Conservation (phyloP, 169 alveolate genomes). For the Perkinsus marinus region DNA sequence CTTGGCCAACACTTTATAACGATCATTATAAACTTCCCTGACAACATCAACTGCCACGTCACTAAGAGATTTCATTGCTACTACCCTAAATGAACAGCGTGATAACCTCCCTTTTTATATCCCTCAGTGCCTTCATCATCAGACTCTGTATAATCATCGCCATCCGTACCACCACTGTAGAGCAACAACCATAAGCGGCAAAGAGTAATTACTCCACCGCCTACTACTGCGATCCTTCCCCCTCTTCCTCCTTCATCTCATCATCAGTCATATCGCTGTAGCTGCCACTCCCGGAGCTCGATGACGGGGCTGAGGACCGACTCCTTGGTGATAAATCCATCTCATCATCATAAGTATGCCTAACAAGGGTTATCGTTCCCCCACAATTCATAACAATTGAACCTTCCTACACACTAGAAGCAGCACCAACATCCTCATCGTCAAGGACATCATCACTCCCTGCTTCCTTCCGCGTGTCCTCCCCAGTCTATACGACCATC, state of each 20-base stretch:
- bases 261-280: neutral
- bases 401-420: neutral
- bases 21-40: constrained; percentile 72
- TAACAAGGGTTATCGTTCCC: neutral
- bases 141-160: constrained; percentile 22
- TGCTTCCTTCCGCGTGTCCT: neutral
- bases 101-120: constrained; percentile 34
- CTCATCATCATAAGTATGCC: neutral
- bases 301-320: neutral
- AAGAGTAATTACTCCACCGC: no score
- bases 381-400: neutral
- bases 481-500: neutral
- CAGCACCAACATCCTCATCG: neutral
- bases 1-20: constrained; percentile 88
- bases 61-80: no score
- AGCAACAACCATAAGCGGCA: no score
- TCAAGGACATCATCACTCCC: no score
- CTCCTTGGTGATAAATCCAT: neutral
- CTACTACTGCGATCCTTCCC: no score
- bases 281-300: neutral
- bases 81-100: constrained; percentile 25
- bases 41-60: neutral
- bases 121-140: constrained; percentile 32
- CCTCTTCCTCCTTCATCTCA: neutral
- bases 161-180: neutral